These are phyloP conservation scores for Sporothrix curviconia DNA, from an alignment of 2,329 filamentous ascomycete species.

Conservation along the genomic window DNA sequence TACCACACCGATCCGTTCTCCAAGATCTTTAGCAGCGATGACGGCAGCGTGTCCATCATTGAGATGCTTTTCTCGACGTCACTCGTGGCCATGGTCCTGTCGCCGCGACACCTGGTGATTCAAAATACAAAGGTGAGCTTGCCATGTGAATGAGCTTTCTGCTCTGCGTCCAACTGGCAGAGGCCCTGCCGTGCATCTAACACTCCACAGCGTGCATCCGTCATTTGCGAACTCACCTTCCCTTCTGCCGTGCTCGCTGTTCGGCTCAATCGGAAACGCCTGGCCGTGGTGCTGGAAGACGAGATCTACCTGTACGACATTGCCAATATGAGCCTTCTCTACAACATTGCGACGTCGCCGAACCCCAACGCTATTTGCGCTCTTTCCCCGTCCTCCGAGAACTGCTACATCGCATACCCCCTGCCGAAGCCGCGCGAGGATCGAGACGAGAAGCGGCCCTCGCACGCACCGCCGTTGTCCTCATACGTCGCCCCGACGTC, in stretches of 20 bases:
- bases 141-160: too few relatives aligned
- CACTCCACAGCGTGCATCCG: slow-evolving; percentile 53
- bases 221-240: slow-evolving; percentile 98
- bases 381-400: slow-evolving; percentile 87
- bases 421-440: slow-evolving; percentile 67
- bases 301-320: slow-evolving; percentile 99
- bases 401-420: slow-evolving; percentile 92
- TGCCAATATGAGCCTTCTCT: slow-evolving; percentile 91
- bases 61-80: slow-evolving; percentile 99
- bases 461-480: slow-evolving; percentile 76
- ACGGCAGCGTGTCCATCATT: slow-evolving; percentile 90
- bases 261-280: slow-evolving; percentile 84
- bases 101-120: slow-evolving; percentile 85
- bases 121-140: slow-evolving; percentile 97
- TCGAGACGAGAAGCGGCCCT: slow-evolving; percentile 52
- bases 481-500: slow-evolving; percentile 77
- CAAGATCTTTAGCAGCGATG: slow-evolving; percentile 89
- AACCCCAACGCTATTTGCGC: slow-evolving; percentile 90
- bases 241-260: slow-evolving; percentile 93
- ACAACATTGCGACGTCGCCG: slow-evolving; percentile 87
- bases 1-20: slow-evolving; percentile 96
- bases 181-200: not conserved
- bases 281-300: slow-evolving; percentile 89
- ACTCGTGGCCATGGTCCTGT: slow-evolving; percentile 85
- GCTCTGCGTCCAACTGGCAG: not conserved